A percentile compares a stretch with the other conserved stretches of the same genome.
Evolutionary conservation across 2,329 filamentous ascomycete species (phyloP).

Genomic region (Tympanopsis confertula): DNA sequence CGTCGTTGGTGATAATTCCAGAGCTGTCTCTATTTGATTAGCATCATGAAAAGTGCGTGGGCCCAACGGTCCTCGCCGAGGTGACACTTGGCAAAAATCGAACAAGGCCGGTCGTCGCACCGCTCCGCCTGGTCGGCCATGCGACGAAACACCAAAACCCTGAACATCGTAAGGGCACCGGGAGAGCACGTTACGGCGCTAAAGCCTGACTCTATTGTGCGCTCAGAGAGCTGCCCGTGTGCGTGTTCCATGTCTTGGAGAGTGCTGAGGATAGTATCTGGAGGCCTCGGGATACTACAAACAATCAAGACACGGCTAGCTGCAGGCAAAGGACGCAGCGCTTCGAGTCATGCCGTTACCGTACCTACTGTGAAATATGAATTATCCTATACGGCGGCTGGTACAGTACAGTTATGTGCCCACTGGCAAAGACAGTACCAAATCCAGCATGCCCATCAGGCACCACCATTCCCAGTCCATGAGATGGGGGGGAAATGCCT

Average conservation of each 20-base stretch:
- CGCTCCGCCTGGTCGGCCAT: conserved; percentile 97
- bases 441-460: too few species aligned
- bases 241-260: conserved; percentile 98
- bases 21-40: conserved; percentile 81
- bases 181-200: conserved; percentile 90
- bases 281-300: conserved; percentile 87
- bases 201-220: conserved; percentile 87
- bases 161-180: conserved; percentile 85
- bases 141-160: conserved; percentile 87
- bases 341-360: too few species aligned
- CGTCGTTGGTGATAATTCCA: too few species aligned
- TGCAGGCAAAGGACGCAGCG: conserved; percentile 3
- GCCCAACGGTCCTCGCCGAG: conserved; percentile 93
- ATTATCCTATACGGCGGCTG: too few species aligned
- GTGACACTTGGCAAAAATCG: conserved; percentile 92
- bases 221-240: conserved; percentile 90
- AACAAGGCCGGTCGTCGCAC: conserved; percentile 69
- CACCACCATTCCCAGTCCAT: too few species aligned
- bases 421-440: too few species aligned
- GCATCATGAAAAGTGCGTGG: conserved; percentile 97
- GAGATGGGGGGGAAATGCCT: too few species aligned
- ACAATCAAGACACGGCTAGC: conserved; percentile 98
- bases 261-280: conserved; percentile 79
- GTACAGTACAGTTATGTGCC: too few species aligned
- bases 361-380: too few species aligned